Percentiles rank a stretch among this genome's conserved stretches.
Evolutionary conservation across 768 basidiomycete genomes (phyloP).

Genomic region (Porphyrellus cyaneotinctus): DNA sequence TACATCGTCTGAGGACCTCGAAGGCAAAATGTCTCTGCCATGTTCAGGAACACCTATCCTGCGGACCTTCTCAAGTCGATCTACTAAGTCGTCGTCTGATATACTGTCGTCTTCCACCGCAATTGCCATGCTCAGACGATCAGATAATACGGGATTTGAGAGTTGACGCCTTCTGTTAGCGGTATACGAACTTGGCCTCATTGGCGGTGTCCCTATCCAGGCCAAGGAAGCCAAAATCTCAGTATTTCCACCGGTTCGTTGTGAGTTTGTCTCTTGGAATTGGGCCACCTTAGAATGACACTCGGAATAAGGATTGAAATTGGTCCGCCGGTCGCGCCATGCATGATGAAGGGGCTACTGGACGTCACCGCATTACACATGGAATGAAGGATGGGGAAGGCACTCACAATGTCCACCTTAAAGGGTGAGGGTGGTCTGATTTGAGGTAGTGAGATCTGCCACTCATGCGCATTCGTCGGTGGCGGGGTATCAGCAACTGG

Average conservation of each 20-base stretch:
- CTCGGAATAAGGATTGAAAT: slow-evolving; percentile 11
- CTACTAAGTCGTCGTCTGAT: slow-evolving; percentile 48
- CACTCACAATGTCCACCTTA: slow-evolving; percentile 25
- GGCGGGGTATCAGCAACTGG: background rate
- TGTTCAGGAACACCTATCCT: slow-evolving; percentile 11
- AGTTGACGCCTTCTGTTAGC: background rate
- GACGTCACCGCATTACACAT: slow-evolving; percentile 11
- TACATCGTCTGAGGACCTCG: background rate
- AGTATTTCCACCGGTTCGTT: slow-evolving; percentile 16
- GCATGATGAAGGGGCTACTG: slow-evolving; percentile 28
- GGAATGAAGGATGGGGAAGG: background rate
- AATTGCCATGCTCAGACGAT: slow-evolving; percentile 35
- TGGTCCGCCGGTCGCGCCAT: slow-evolving; percentile 25
- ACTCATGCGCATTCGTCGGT: background rate
- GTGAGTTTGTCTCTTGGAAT: slow-evolving; percentile 1
- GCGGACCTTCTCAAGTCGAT: slow-evolving; percentile 44
- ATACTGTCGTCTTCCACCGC: slow-evolving; percentile 48
- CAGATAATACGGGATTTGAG: background rate
- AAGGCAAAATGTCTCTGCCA: background rate
- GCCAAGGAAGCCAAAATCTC: slow-evolving; percentile 33
- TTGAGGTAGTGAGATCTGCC: slow-evolving; percentile 17
- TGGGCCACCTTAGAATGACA: background rate
- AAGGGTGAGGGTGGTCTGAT: slow-evolving; percentile 26
- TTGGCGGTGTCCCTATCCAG: slow-evolving; percentile 24
- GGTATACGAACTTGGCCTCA: background rate